Percentiles rank a stretch among this genome's conserved stretches.
Conservation (phyloP, 1,284 basidiomycete genomes). For the Heterobasidion annosum region DNA sequence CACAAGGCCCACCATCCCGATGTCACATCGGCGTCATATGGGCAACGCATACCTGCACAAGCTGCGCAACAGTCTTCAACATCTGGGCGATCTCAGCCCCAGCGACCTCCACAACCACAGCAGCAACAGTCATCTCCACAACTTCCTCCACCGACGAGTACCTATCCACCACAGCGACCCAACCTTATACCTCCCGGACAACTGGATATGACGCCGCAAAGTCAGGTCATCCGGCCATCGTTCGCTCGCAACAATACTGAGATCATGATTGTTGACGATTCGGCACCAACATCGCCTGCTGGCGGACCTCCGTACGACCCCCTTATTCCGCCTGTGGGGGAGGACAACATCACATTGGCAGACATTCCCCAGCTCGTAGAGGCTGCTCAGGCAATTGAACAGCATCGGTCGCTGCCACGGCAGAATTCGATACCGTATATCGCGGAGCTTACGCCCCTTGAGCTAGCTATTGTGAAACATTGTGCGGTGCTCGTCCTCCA, state of each 20-base stretch:
- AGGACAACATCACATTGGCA: conserved; percentile 90
- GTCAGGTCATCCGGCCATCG: conserved; percentile 39
- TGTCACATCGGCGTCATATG: not conserved
- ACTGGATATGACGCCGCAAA: conserved; percentile 21
- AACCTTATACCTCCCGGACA: conserved; percentile 29
- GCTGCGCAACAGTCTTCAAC: conserved; percentile 11
- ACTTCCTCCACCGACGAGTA: conserved; percentile 14
- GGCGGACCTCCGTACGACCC: conserved; percentile 20
- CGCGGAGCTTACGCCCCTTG: conserved; percentile 77
- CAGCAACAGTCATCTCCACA: conserved; percentile 24
- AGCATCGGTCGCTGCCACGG: conserved; percentile 70
- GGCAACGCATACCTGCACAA: conserved; percentile 4
- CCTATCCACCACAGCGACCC: conserved; percentile 20
- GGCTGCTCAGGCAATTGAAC: conserved; percentile 83
- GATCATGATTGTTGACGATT: conserved; percentile 86
- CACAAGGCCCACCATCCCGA: conserved; percentile 5
- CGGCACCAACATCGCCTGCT: conserved; percentile 60
- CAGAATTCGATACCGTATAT: conserved; percentile 74
- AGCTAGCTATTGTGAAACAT: conserved; percentile 89
- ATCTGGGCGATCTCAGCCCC: not conserved
- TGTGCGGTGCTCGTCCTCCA: conserved; percentile 79
- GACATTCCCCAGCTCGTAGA: conserved; percentile 93
- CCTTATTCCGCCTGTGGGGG: conserved; percentile 22
- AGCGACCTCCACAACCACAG: conserved; percentile 17
- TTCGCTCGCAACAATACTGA: conserved; percentile 80